A percentile compares a stretch with the other conserved stretches of the same genome.
phyloP scores from a whole-genome alignment of 2,329 filamentous ascomycete species.

The Xylariaceae sp. region DNA sequence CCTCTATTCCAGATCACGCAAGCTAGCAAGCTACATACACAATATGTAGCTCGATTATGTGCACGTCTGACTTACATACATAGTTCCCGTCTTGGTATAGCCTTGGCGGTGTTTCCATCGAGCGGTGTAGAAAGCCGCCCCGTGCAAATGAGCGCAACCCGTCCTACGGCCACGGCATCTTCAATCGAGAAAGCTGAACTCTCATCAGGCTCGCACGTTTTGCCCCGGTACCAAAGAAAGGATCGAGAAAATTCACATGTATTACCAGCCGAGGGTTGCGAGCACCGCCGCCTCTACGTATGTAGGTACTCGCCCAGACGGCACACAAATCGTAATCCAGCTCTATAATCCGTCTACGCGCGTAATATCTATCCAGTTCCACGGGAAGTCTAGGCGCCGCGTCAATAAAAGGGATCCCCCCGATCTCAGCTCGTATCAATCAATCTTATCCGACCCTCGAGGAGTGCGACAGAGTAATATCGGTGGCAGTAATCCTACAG shows the following conservation, averaged over 20 bases:
- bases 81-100: constrained; percentile 14
- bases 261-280: too few relatives aligned
- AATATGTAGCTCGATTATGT: background rate
- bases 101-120: constrained; percentile 8
- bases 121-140: constrained; percentile 2
- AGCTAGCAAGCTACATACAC: background rate
- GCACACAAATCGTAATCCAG: background rate
- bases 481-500: background rate
- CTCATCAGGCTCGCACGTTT: background rate
- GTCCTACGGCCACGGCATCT: background rate
- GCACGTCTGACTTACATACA: constrained; percentile 25
- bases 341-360: background rate
- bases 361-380: background rate
- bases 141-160: background rate
- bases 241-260: too few relatives aligned
- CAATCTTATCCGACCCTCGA: background rate
- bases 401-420: background rate
- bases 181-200: background rate
- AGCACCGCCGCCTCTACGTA: background rate
- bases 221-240: background rate
- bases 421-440: background rate
- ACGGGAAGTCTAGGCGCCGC: background rate
- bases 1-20: background rate
- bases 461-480: background rate
- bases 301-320: background rate